Conservation (phyloP, 805 yeast species). For the Ogataea nonfermentans region DNA sequence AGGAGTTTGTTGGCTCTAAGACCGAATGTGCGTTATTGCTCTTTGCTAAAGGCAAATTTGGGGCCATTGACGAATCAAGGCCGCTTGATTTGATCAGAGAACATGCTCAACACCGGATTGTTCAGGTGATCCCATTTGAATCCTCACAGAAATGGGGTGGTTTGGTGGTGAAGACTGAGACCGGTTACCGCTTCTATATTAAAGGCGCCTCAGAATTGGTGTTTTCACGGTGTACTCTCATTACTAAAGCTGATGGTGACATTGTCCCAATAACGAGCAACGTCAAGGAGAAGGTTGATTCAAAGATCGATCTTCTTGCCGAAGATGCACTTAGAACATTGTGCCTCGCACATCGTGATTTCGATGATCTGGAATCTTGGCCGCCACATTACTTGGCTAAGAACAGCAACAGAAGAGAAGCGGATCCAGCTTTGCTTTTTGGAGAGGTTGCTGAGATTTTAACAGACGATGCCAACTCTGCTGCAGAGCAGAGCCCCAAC, state of each 20-base stretch:
- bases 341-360: conserved; percentile 81
- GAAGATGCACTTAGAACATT: conserved; percentile 82
- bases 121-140: conserved; percentile 85
- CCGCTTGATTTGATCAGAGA: conserved; percentile 48
- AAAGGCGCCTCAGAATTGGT: conserved; percentile 97
- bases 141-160: conserved; percentile 93
- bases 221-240: conserved; percentile 53
- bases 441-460: conserved; percentile 31
- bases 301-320: conserved; percentile 52
- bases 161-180: conserved; percentile 51
- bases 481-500: conserved; percentile 12
- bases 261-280: conserved; percentile 31
- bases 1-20: conserved; percentile 83
- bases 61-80: conserved; percentile 39
- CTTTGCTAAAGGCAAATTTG: conserved; percentile 59
- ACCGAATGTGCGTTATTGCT: conserved; percentile 88
- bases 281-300: conserved; percentile 30
- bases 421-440: conserved; percentile 42
- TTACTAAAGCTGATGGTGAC: conserved; percentile 33
- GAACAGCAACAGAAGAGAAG: conserved; percentile 36
- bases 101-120: conserved; percentile 40
- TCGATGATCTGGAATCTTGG: conserved; percentile 50
- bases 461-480: conserved; percentile 22
- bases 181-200: conserved; percentile 58
- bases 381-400: conserved; percentile 57